Percentiles rank a stretch among this genome's conserved stretches.
Conservation (phyloP, 306 rosid species). For the Lathyrus tuberosus region DNA sequence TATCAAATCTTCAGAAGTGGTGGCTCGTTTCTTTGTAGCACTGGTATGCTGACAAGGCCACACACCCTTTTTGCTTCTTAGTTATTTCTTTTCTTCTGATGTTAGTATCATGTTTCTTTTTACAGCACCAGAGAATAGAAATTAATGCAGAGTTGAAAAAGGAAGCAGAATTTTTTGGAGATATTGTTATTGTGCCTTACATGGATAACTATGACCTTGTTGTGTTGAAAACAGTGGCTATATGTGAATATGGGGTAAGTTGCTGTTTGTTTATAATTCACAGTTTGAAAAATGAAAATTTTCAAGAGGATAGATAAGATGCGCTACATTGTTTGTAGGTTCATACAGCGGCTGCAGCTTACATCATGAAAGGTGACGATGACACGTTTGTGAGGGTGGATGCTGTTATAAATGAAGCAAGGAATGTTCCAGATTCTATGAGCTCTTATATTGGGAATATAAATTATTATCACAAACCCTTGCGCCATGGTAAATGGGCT, state of each 20-base stretch:
- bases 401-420: constrained; percentile 55
- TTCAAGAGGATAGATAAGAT: constrained; percentile 9
- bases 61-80: constrained; percentile 19
- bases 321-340: constrained; percentile 54
- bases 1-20: constrained; percentile 72
- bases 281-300: constrained; percentile 10
- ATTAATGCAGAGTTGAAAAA: constrained; percentile 77
- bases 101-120: constrained; percentile 40
- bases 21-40: constrained; percentile 93
- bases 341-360: constrained; percentile 64
- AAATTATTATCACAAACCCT: constrained; percentile 83
- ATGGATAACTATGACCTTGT: constrained; percentile 96
- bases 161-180: constrained; percentile 93
- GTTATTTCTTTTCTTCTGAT: constrained; percentile 1
- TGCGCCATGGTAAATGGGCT: constrained; percentile 97
- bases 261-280: constrained; percentile 21
- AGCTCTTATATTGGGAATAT: constrained; percentile 92
- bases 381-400: constrained; percentile 90
- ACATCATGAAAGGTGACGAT: constrained; percentile 96
- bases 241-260: constrained; percentile 96
- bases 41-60: constrained; percentile 54
- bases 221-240: constrained; percentile 94
- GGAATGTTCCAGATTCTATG: constrained; percentile 48
- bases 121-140: constrained; percentile 76
- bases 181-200: constrained; percentile 91